Percentiles rank a stretch among this genome's conserved stretches.
phyloP scores from a whole-genome alignment of 2,329 filamentous ascomycete species.

The Penicillium nordicum region DNA sequence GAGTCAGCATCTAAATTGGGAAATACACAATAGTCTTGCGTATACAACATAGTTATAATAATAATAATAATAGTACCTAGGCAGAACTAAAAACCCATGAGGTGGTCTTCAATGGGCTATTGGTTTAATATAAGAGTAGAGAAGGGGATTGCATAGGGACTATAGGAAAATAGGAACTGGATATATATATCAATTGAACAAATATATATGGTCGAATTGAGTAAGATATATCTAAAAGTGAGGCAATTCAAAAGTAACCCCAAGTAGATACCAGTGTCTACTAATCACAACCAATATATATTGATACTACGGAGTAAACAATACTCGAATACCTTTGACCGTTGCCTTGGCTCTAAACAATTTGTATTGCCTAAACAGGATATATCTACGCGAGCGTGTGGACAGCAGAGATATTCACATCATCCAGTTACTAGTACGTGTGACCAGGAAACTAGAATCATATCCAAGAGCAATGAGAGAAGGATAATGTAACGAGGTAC shows the following conservation, averaged over 20 bases:
- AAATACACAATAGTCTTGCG: background rate
- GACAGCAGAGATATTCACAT: background rate
- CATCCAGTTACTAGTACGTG: background rate
- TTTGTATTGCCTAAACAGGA: background rate
- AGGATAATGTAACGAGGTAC: slow-evolving; percentile 5
- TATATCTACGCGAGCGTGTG: background rate
- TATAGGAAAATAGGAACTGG: too few species aligned
- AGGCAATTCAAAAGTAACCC: background rate
- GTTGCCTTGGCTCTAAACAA: too few species aligned
- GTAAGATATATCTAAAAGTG: too few species aligned
- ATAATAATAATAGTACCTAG: background rate
- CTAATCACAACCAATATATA: too few species aligned
- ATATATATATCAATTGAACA: background rate
- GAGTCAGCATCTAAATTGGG: background rate
- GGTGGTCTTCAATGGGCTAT: too few species aligned
- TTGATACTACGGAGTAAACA: too few species aligned
- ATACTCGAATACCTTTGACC: too few species aligned
- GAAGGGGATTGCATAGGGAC: background rate
- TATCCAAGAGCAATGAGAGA: background rate
- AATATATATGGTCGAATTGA: too few species aligned
- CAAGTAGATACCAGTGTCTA: background rate
- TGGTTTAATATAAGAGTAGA: background rate
- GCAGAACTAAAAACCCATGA: too few species aligned
- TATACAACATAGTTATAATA: background rate
- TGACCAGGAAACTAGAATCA: background rate